phyloP scores from a whole-genome alignment of 2,329 filamentous ascomycete genomes.

The Venturia aucupariae region DNA sequence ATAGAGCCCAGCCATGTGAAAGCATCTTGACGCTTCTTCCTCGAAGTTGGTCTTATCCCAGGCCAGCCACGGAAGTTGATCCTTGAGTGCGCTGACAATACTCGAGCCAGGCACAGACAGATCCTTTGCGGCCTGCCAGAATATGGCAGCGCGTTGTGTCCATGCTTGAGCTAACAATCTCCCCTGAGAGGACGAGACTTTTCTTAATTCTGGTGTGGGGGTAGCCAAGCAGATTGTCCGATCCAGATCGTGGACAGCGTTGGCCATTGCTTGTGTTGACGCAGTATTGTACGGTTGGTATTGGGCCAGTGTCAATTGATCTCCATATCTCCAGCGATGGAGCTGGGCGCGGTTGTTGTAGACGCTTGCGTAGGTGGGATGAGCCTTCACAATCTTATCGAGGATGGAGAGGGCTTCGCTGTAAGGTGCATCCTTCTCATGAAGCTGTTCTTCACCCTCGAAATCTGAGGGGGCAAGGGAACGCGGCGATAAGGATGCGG shows the following conservation, averaged over 20 bases:
- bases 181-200: slow-evolving; percentile 12
- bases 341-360: slow-evolving; percentile 68
- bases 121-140: slow-evolving; percentile 9
- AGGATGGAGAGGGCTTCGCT: slow-evolving; percentile 32
- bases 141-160: slow-evolving; percentile 15
- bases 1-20: slow-evolving; percentile 44
- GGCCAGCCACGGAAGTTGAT: slow-evolving; percentile 23
- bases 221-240: slow-evolving; percentile 14
- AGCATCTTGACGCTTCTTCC: slow-evolving; percentile 47
- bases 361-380: slow-evolving; percentile 61
- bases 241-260: slow-evolving; percentile 9
- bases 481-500: not conserved
- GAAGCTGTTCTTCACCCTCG: not conserved
- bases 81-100: not conserved
- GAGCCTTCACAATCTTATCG: slow-evolving; percentile 44
- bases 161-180: slow-evolving; percentile 14
- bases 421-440: not conserved
- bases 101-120: not conserved
- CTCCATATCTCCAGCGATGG: slow-evolving; percentile 52
- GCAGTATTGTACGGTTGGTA: not conserved
- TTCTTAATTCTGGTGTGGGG: not conserved
- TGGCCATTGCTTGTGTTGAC: not conserved
- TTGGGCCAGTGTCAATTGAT: slow-evolving; percentile 28
- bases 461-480: not conserved
- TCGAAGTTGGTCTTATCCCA: slow-evolving; percentile 37